A percentile compares a stretch with the other conserved stretches of the same genome.
phyloP scores from a whole-genome alignment of 176 grass and related monocot genomes.

The Triticum turgidum region DNA sequence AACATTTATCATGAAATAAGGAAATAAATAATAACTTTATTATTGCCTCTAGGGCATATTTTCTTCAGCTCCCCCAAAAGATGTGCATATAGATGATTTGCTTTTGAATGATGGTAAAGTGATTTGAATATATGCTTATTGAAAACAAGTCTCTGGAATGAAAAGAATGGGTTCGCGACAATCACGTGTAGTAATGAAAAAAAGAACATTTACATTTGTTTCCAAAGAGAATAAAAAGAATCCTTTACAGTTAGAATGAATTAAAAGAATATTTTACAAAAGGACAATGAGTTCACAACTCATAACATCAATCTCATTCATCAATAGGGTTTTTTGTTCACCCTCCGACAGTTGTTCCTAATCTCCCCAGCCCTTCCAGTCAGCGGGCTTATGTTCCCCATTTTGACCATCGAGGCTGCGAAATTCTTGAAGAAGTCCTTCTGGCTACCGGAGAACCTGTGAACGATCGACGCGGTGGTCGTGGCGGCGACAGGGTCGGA shows the following conservation, averaged over 20 bases:
- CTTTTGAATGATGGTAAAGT: no score
- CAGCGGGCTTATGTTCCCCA: slow-evolving; percentile 51
- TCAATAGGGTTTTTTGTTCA: slow-evolving; percentile 30
- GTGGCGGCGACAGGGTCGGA: background rate
- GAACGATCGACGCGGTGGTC: slow-evolving; percentile 8
- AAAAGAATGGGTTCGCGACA: background rate
- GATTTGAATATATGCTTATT: no score
- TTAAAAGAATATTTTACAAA: background rate
- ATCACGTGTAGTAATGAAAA: no score
- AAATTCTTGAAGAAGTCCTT: slow-evolving; percentile 46
- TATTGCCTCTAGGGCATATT: no score
- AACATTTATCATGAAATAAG: no score
- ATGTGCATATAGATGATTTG: no score
- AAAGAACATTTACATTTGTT: background rate
- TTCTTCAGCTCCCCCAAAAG: no score
- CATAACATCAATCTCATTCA: background rate
- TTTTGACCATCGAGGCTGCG: slow-evolving; percentile 48
- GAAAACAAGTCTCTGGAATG: no score
- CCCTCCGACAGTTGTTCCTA: slow-evolving; percentile 40
- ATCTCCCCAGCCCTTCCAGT: slow-evolving; percentile 44
- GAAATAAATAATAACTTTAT: no score
- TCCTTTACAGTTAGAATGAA: background rate
- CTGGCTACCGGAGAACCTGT: slow-evolving; percentile 29
- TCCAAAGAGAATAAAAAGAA: background rate
- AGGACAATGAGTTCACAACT: background rate